Base-by-base conservation (phyloP, 1,284 basidiomycete genomes). In the Tremellales sp. region DNA sequence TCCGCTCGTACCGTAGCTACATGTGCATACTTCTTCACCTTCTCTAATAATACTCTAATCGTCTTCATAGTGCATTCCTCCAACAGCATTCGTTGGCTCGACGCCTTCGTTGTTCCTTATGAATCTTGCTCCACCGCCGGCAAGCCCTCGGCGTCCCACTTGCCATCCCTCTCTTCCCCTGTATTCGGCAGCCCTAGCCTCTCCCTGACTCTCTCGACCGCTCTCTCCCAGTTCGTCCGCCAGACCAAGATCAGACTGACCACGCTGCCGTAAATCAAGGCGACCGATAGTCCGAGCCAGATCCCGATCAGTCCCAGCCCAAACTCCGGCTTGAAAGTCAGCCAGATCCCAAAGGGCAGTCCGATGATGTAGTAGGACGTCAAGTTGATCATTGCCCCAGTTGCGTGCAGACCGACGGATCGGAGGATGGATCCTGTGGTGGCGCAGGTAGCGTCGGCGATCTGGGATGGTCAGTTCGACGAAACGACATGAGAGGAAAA, bases 371-470 rank as follows among this genome's bases (percentile, higher is more conserved):
- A 77, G 62, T 77, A 77, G 5, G 71, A 69, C 0, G 73, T 71
- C 41, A 77, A 57, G 59, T 76, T 77, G 66, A 77, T 71, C 21
- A 72, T 53, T 0, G 76, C 76, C 27, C 76, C 75, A 9, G 70
- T 68, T 2, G 70, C 63, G 58, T 77, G 74, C 24, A 85, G 84
- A 2, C 89, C 89, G 22, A 81, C 75, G 1, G 87, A 82, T 35
- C 90, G 79, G 36, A 94, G 73, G 53, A 93, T 81, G 3, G 89
- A 86, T 12, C 78, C 79, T 1, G 83, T 79, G 5, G 89, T 81
- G 1, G 80, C 85, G 9, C 77, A 72, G 14, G 83, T 77, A 10
- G 83, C 84, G 57, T 93, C 90, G 45, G 68, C 61, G 29, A 72
- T 54, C 59, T 68, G 42, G 9, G 16, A 12, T 4, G 7, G 16